Percentiles rank a stretch among this genome's conserved stretches.
Evolutionary conservation across 2,329 filamentous ascomycete genomes (phyloP).

Genomic region (Fusarium albidum): DNA sequence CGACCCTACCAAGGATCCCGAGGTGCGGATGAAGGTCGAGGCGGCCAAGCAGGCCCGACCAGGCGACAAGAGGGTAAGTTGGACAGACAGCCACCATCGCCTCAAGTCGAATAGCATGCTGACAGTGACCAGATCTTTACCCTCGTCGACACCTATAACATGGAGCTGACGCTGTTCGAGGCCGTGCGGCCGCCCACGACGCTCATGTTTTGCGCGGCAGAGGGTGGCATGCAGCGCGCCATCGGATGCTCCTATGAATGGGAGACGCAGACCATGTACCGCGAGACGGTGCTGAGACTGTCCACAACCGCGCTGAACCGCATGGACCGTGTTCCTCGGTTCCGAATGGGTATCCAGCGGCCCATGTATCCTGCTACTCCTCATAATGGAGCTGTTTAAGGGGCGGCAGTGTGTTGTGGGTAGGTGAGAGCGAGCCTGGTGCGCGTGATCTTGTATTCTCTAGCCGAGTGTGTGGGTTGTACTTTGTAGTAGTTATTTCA

Average conservation of each 20-base stretch:
- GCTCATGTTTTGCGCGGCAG: slow-evolving; percentile 40
- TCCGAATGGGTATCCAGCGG: slow-evolving; percentile 38
- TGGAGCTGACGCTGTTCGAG: slow-evolving; percentile 46
- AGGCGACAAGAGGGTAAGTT: slow-evolving; percentile 40
- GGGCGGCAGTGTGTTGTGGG: background rate
- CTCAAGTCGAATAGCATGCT: background rate
- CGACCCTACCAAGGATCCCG: slow-evolving; percentile 37
- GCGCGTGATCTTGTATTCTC: background rate
- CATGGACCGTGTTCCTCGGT: slow-evolving; percentile 37
- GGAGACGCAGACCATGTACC: slow-evolving; percentile 40
- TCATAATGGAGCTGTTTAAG: slow-evolving; percentile 17
- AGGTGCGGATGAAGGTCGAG: slow-evolving; percentile 38
- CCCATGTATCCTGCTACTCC: slow-evolving; percentile 31
- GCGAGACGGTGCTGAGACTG: slow-evolving; percentile 38
- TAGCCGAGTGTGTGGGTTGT: background rate
- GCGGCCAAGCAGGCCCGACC: slow-evolving; percentile 39
- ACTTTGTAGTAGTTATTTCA: background rate
- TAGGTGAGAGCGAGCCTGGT: background rate
- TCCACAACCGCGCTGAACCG: slow-evolving; percentile 36
- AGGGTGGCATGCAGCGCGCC: slow-evolving; percentile 40
- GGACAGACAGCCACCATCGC: no score
- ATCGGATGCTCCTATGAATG: slow-evolving; percentile 40
- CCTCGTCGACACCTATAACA: slow-evolving; percentile 47
- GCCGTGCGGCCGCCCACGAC: slow-evolving; percentile 39
- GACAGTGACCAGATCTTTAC: slow-evolving; percentile 43